phyloP scores from a whole-genome alignment of 1,139 yeast genomes.

The Kodamaea alishanica region DNA sequence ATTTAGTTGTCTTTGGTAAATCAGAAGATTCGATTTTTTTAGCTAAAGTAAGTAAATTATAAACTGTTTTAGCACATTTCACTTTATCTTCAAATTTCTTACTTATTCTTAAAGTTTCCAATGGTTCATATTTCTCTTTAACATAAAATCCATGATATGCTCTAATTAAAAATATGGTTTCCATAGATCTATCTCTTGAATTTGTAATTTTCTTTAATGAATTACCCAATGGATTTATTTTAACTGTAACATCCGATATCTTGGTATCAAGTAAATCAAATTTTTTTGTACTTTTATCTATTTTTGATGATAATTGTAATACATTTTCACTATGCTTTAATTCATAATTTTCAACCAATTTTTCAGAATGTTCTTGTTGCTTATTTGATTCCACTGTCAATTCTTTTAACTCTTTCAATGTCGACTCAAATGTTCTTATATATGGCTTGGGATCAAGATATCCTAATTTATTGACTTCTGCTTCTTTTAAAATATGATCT shows the following conservation, averaged over 20 bases:
- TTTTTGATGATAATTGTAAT: constrained; percentile 49
- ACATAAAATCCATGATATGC: constrained; percentile 75
- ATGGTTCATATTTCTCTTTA: constrained; percentile 58
- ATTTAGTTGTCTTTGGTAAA: constrained; percentile 45
- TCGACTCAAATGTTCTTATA: constrained; percentile 88
- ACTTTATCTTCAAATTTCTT: constrained; percentile 49
- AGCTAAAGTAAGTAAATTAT: constrained; percentile 61
- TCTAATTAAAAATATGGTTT: constrained; percentile 69
- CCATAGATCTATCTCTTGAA: constrained; percentile 70
- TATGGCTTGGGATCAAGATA: constrained; percentile 89
- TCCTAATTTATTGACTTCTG: constrained; percentile 52
- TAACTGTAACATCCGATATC: constrained; percentile 56
- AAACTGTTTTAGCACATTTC: constrained; percentile 66
- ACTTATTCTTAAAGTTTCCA: constrained; percentile 48
- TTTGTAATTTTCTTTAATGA: constrained; percentile 71
- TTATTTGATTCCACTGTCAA: constrained; percentile 52
- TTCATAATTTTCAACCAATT: constrained; percentile 61
- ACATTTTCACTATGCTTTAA: constrained; percentile 66
- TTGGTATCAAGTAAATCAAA: constrained; percentile 60
- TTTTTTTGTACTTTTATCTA: constrained; percentile 38
- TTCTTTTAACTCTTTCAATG: constrained; percentile 64
- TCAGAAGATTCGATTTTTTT: constrained; percentile 56
- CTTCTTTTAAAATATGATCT: constrained; percentile 56
- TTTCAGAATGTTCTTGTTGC: constrained; percentile 47
- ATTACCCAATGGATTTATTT: constrained; percentile 73